Evolutionary conservation across 768 basidiomycete genomes (phyloP).

Genomic region (Termitomyces sp.): DNA sequence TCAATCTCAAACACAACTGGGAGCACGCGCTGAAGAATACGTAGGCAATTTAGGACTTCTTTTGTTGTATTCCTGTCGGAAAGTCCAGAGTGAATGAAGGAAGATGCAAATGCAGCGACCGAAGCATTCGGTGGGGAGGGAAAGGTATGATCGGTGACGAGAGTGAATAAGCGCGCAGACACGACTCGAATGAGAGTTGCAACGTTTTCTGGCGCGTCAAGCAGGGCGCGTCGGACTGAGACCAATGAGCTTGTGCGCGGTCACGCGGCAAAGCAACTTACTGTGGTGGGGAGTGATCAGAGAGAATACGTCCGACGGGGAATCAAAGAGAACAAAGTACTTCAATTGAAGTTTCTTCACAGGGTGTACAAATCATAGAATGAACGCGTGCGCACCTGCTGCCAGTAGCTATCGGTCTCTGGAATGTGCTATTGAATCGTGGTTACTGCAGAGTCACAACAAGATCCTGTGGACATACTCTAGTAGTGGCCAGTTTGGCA

Average conservation of each 20-base stretch:
- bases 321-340: constrained; percentile 86
- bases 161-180: constrained; percentile 64
- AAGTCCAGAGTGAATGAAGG: constrained; percentile 60
- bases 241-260: constrained; percentile 10
- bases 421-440: constrained; percentile 58
- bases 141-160: constrained; percentile 78
- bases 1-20: constrained; percentile 87
- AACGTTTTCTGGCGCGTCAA: constrained; percentile 83
- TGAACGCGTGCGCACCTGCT: constrained; percentile 56
- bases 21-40: constrained; percentile 83
- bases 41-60: constrained; percentile 89
- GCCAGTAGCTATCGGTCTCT: constrained; percentile 80
- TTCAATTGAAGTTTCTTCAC: constrained; percentile 22
- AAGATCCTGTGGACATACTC: constrained; percentile 47
- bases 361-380: neutral
- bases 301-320: constrained; percentile 87
- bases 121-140: constrained; percentile 55
- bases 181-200: constrained; percentile 76
- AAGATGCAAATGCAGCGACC: constrained; percentile 64
- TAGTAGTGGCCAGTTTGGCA: constrained; percentile 63
- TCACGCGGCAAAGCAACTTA: constrained; percentile 33
- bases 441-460: neutral
- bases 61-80: constrained; percentile 70
- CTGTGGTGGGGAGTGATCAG: constrained; percentile 84
- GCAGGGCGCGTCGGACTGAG: constrained; percentile 71